These are phyloP conservation scores for Sclerotinia glacialis DNA, from an alignment of 2,329 filamentous ascomycete species.

Conservation along the genomic window DNA sequence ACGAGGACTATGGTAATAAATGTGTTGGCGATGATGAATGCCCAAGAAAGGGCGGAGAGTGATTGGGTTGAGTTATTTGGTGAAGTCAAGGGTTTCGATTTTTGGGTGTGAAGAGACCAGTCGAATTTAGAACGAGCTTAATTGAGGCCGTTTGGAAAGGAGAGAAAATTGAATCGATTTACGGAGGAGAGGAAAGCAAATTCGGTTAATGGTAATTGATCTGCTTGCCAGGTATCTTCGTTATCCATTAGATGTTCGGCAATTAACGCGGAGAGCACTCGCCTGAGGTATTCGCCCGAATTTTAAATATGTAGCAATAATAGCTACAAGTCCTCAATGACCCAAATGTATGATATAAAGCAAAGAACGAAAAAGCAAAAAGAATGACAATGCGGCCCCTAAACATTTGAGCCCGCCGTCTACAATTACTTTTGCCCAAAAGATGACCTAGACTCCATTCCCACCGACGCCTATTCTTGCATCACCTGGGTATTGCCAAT, in stretches of 20 bases:
- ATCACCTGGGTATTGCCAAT: constrained; percentile 23
- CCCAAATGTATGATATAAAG: background rate
- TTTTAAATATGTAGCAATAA: background rate
- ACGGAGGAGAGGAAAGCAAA: constrained; percentile 38
- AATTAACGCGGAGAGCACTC: background rate
- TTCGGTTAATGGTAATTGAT: background rate
- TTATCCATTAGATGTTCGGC: background rate
- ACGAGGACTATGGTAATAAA: constrained; percentile 51
- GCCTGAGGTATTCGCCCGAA: too few relatives aligned
- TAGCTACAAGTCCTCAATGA: background rate
- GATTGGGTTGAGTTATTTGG: constrained; percentile 49
- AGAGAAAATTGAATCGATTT: constrained; percentile 46
- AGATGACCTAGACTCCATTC: constrained; percentile 5
- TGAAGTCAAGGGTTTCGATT: constrained; percentile 46
- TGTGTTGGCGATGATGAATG: constrained; percentile 52
- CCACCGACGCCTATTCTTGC: constrained; percentile 16
- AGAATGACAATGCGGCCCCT: background rate
- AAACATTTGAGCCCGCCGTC: background rate
- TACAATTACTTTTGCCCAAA: background rate
- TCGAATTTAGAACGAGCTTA: constrained; percentile 48
- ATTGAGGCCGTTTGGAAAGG: constrained; percentile 49
- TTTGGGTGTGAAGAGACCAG: constrained; percentile 44
- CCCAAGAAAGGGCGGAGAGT: constrained; percentile 48
- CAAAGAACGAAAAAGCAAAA: background rate
- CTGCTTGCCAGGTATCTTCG: background rate